A percentile compares a stretch with the other conserved stretches of the same genome.
phyloP scores from a whole-genome alignment of 225 moss, liverwort and hornwort genomes.

The Marchantia polymorpha region DNA sequence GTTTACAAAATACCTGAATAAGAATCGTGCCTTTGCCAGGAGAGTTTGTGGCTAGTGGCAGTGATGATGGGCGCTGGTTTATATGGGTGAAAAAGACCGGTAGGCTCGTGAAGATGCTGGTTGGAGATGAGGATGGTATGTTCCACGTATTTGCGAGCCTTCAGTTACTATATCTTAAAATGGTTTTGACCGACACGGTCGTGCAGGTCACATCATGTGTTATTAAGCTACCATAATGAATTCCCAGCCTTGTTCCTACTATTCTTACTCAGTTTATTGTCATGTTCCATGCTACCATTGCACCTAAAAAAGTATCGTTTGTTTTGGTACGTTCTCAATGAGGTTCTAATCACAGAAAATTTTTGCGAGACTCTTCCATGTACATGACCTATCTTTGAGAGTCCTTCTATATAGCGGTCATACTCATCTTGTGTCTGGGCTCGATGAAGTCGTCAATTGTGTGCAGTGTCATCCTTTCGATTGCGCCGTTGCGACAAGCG shows the following conservation, averaged over 20 bases:
- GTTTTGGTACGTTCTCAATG: background rate
- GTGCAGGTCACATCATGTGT: background rate
- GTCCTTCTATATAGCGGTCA: background rate
- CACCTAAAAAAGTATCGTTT: background rate
- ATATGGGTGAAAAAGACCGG: conserved; percentile 98
- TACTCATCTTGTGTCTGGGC: background rate
- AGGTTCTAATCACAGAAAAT: background rate
- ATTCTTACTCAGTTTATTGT: background rate
- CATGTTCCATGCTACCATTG: too few relatives aligned
- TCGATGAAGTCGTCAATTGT: conserved; percentile 92
- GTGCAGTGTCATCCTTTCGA: conserved; percentile 99
- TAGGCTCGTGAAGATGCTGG: conserved; percentile 88
- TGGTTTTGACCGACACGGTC: background rate
- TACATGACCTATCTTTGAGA: too few relatives aligned
- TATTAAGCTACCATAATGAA: background rate
- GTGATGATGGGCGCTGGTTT: conserved; percentile 99
- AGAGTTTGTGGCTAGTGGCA: conserved; percentile 95
- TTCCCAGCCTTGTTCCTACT: background rate
- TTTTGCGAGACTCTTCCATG: background rate
- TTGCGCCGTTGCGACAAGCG: conserved; percentile 92
- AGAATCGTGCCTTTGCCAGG: conserved; percentile 46
- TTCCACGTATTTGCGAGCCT: background rate
- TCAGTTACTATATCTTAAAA: background rate
- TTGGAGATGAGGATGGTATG: conserved; percentile 85
- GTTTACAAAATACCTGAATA: background rate